Conservation (phyloP, 331 rosid species). For the Malus hybrid region DNA sequence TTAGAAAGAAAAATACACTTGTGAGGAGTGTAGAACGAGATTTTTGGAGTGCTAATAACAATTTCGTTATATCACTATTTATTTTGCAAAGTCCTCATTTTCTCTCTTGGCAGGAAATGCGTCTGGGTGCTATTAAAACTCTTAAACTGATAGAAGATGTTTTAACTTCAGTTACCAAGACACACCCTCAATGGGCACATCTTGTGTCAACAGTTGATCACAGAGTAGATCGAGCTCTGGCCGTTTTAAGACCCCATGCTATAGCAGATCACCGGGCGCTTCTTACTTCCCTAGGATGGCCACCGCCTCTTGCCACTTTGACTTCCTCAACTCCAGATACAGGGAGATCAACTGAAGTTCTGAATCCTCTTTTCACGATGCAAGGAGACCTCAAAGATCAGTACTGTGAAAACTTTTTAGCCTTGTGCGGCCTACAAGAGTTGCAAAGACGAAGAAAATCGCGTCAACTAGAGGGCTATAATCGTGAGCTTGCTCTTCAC, state of each 20-base stretch:
- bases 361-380: constrained; percentile 76
- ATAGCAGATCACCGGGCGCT: constrained; percentile 78
- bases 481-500: constrained; percentile 41
- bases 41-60: no score
- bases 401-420: constrained; percentile 69
- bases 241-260: constrained; percentile 82
- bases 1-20: no score
- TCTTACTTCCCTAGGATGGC: constrained; percentile 87
- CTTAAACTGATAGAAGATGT: constrained; percentile 57
- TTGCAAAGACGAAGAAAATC: constrained; percentile 77
- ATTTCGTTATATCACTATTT: neutral
- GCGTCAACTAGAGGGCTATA: constrained; percentile 70
- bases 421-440: constrained; percentile 76
- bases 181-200: constrained; percentile 68
- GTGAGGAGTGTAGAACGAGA: no score
- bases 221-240: constrained; percentile 84
- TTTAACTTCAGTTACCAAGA: constrained; percentile 53
- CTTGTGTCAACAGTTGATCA: constrained; percentile 87
- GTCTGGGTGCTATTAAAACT: constrained; percentile 52
- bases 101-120: constrained; percentile 53
- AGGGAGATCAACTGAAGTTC: constrained; percentile 35
- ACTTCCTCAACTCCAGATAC: constrained; percentile 33
- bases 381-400: constrained; percentile 65
- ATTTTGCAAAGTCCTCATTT: neutral
- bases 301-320: constrained; percentile 64